A percentile compares a stretch with the other conserved stretches of the same genome.
Evolutionary conservation across 768 basidiomycete species (phyloP).

Genomic region (Suillus brevipes): DNA sequence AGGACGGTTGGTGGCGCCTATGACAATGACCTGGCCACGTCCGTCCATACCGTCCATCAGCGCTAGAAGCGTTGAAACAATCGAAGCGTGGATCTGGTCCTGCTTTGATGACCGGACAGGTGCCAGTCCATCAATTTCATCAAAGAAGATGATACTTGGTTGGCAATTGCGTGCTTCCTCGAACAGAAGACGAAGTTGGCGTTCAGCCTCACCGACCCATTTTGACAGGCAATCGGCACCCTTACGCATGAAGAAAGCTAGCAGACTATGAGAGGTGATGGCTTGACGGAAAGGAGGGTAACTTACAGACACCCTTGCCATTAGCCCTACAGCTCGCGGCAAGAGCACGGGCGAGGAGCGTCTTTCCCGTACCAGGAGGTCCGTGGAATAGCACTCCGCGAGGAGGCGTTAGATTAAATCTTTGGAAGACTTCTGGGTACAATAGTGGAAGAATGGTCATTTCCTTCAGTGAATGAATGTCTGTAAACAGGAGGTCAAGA

Average conservation of each 20-base stretch:
- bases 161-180: constrained; percentile 93
- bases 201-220: constrained; percentile 99
- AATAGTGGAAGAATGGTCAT: constrained; percentile 96
- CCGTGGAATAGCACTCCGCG: constrained; percentile 97
- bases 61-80: constrained; percentile 93
- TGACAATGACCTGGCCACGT: constrained; percentile 94
- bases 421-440: constrained; percentile 96
- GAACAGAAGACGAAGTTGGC: constrained; percentile 91
- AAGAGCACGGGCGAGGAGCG: constrained; percentile 88
- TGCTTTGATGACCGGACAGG: constrained; percentile 98
- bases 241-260: constrained; percentile 99
- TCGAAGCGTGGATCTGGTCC: constrained; percentile 97
- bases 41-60: constrained; percentile 99
- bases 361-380: constrained; percentile 98
- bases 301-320: constrained; percentile 85
- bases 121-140: constrained; percentile 98
- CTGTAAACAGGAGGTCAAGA: constrained; percentile 37
- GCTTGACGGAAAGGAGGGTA: not conserved
- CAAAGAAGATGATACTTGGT: constrained; percentile 98
- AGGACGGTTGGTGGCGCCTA: constrained; percentile 96
- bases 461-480: constrained; percentile 96
- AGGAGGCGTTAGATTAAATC: constrained; percentile 91
- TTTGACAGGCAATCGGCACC: constrained; percentile 97
- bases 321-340: constrained; percentile 89
- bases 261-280: constrained; percentile 1